Evolutionary conservation across 2,329 filamentous ascomycete species (phyloP).

Genomic region (Phyllosticta capitalensis): DNA sequence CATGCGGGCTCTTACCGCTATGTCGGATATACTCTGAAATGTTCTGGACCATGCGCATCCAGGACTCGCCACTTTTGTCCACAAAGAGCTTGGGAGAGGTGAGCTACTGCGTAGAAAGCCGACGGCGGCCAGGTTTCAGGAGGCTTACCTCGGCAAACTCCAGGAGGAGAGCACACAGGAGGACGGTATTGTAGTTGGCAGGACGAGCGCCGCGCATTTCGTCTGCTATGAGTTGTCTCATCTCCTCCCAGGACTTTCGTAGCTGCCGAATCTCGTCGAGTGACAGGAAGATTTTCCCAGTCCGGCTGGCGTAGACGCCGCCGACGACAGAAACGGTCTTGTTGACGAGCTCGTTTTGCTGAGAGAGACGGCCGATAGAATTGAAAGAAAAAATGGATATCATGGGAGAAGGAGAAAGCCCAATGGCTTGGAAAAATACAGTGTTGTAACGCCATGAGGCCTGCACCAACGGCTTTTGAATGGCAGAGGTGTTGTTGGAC

Average conservation of each 20-base stretch:
- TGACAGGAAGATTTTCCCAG: constrained; percentile 2
- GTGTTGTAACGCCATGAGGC: constrained; percentile 6
- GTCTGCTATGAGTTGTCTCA: neutral
- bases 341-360: constrained; percentile 5
- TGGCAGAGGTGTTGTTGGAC: neutral
- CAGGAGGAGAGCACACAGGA: constrained; percentile 1
- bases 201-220: constrained; percentile 1
- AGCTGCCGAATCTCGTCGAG: constrained; percentile 1
- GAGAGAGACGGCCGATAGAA: constrained; percentile 3
- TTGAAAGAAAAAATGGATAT: constrained; percentile 8
- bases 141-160: constrained; percentile 1
- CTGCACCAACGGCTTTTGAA: constrained; percentile 2
- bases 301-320: constrained; percentile 7
- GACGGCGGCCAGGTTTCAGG: neutral
- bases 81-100: constrained; percentile 3
- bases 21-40: constrained; percentile 2
- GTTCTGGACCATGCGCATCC: neutral
- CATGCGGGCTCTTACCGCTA: neutral
- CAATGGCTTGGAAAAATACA: constrained; percentile 10
- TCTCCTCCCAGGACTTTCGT: neutral
- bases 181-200: neutral
- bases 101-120: neutral
- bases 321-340: constrained; percentile 6
- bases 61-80: constrained; percentile 4
- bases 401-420: constrained; percentile 4